Percentiles rank a stretch among this genome's conserved stretches.
Conservation (phyloP, 2,329 filamentous ascomycete species). For the Xylariaceae sp. region DNA sequence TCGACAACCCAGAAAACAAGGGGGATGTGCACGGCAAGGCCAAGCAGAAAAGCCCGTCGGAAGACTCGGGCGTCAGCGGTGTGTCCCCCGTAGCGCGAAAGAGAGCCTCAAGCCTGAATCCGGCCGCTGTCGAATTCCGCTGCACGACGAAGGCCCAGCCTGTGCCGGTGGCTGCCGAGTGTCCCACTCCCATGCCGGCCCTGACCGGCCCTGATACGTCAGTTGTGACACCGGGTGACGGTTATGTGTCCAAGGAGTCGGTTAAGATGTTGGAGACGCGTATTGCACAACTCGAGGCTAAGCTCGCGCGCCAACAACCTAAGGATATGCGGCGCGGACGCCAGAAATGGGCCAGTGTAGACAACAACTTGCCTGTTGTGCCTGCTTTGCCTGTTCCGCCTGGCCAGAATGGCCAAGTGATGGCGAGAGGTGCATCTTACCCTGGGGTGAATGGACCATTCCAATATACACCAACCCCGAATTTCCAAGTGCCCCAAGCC, state of each 20-base stretch:
- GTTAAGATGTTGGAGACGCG: slow-evolving; percentile 12
- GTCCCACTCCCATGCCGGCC: not conserved
- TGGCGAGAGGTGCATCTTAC: not conserved
- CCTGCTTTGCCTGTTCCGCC: not conserved
- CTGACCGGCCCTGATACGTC: not conserved
- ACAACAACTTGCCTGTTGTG: slow-evolving; percentile 1
- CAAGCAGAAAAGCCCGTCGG: slow-evolving; percentile 8
- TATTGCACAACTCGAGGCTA: slow-evolving; percentile 15
- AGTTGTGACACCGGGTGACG: not conserved
- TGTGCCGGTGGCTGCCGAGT: slow-evolving; percentile 1
- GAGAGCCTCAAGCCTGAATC: slow-evolving; percentile 21
- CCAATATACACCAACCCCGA: slow-evolving; percentile 3
- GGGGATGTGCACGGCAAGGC: too few species aligned
- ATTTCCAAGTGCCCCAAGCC: not conserved
- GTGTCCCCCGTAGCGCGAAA: slow-evolving; percentile 8
- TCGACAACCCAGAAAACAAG: not conserved
- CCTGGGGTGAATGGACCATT: slow-evolving; percentile 5
- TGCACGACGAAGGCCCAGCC: slow-evolving; percentile 3
- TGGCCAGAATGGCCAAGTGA: not conserved
- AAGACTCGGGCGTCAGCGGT: slow-evolving; percentile 18
- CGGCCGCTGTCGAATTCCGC: slow-evolving; percentile 24
- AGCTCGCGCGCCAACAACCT: slow-evolving; percentile 6
- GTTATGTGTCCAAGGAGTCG: slow-evolving; percentile 2
- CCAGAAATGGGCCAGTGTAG: slow-evolving; percentile 3
- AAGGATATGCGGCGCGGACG: slow-evolving; percentile 1